Percentiles rank a stretch among this genome's conserved stretches.
Evolutionary conservation across 805 yeast genomes (phyloP).

Genomic region (Jamesozyma piceae): DNA sequence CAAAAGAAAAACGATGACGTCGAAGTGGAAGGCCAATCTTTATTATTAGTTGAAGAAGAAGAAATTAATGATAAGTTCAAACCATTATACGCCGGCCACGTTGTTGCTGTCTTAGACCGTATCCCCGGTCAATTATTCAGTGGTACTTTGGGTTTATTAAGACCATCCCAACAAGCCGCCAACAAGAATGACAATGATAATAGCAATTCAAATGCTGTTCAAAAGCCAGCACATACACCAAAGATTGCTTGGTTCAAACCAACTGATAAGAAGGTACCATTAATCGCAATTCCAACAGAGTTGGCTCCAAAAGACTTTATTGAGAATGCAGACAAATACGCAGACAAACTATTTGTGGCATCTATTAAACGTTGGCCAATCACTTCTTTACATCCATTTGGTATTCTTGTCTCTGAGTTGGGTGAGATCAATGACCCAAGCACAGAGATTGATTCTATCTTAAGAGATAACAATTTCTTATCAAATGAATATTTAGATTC

Average conservation of each 20-base stretch:
- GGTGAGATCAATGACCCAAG: slow-evolving; percentile 70
- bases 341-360: slow-evolving; percentile 80
- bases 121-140: slow-evolving; percentile 94
- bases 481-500: slow-evolving; percentile 69
- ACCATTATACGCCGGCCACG: slow-evolving; percentile 96
- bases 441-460: slow-evolving; percentile 79
- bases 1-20: slow-evolving; percentile 97
- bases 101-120: slow-evolving; percentile 94
- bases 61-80: slow-evolving; percentile 86
- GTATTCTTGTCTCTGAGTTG: slow-evolving; percentile 78
- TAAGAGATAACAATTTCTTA: slow-evolving; percentile 76
- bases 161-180: slow-evolving; percentile 91
- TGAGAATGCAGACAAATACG: slow-evolving; percentile 77
- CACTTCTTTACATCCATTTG: slow-evolving; percentile 96
- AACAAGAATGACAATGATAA: slow-evolving; percentile 46
- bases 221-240: slow-evolving; percentile 45
- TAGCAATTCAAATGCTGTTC: slow-evolving; percentile 13
- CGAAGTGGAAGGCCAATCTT: slow-evolving; percentile 95
- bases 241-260: slow-evolving; percentile 99
- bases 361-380: slow-evolving; percentile 98
- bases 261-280: slow-evolving; percentile 93
- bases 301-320: slow-evolving; percentile 95
- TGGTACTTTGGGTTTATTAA: slow-evolving; percentile 84
- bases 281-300: slow-evolving; percentile 96
- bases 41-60: slow-evolving; percentile 86